Base-by-base conservation (phyloP, 768 basidiomycete genomes). In the Lactarius psammicola region DNA sequence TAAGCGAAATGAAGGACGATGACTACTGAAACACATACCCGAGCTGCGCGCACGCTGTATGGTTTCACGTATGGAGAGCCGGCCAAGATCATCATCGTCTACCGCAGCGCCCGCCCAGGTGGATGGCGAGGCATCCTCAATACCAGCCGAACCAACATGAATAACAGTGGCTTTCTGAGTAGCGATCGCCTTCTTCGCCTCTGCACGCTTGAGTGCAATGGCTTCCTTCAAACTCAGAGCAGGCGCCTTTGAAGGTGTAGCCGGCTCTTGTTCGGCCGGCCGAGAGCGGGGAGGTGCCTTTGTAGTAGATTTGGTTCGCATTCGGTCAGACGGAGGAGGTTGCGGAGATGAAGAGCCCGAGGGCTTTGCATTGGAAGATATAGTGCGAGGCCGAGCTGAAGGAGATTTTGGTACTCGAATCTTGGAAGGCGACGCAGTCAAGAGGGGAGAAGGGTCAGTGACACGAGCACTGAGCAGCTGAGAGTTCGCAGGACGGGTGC, bases 31-130 rank as follows among this genome's bases (percentile, higher is more conserved):
- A 36, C 80, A 82, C 75, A 91, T 75, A 92, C 91, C 91, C 80
- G 89, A 87, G 70, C 82, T 88, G 59, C 88, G 84, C 13, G 85
- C 89, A 56, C 87, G 86, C 70, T 92, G 89, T 46, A 94, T 92
- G 0, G 87, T 83, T 71, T 93, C 89, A 62, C 84, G 82, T 59
- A 90, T 76, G 17, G 88, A 81, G 76, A 85, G 84, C 51, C 91
- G 78, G 33, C 90, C 89, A 0, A 88, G 76, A 7, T 85, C 78
- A 62, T 86, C 83, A 23, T 75, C 76, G 18, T 80, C 75, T 1
- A 81, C 82, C 31, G 76, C 71, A 46, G 73, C 70, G 0, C 68
- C 60, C 26, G 57, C 67, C 20, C 58, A 64, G 5, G 54, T 15
- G 4, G 63, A 63, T 1, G 83, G 82, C 11, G 80, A 71, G 17